Conservation (phyloP, 176 grass and related monocot species). For the Cymbopogon citratus region DNA sequence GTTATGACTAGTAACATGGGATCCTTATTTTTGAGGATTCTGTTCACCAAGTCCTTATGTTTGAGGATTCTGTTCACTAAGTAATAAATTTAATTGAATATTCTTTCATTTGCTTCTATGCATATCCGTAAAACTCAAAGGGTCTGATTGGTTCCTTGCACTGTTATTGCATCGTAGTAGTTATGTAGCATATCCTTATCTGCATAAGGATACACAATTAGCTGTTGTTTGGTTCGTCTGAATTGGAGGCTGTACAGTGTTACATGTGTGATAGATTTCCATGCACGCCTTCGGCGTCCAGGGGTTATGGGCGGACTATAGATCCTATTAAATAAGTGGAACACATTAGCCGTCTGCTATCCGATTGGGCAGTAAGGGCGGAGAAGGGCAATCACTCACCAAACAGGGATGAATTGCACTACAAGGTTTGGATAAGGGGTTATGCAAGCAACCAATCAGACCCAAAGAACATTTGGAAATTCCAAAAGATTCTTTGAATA, state of each 20-base stretch:
- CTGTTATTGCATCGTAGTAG: not conserved
- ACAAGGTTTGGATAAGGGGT: not conserved
- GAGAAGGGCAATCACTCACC: too few relatives aligned
- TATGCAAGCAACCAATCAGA: not conserved
- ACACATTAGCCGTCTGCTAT: too few relatives aligned
- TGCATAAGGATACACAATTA: not conserved
- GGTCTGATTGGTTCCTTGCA: not conserved
- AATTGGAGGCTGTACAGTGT: not conserved
- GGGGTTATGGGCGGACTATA: too few relatives aligned
- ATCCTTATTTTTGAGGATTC: not conserved
- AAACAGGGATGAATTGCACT: not conserved
- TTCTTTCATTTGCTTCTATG: not conserved
- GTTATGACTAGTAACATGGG: not conserved
- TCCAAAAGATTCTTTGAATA: not conserved
- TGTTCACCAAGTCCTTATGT: not conserved
- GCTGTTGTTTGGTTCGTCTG: not conserved
- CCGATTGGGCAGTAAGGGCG: too few relatives aligned
- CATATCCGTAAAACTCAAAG: not conserved
- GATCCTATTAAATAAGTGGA: too few relatives aligned
- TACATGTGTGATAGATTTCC: not conserved
- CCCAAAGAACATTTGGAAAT: not conserved
- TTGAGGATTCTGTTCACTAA: constrained; percentile 5
- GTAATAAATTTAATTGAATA: not conserved
- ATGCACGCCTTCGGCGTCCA: too few relatives aligned
- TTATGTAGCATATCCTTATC: not conserved